A percentile compares a stretch with the other conserved stretches of the same genome.
phyloP scores from a whole-genome alignment of 2,329 filamentous ascomycete genomes.

The Diaporthe humulicola region DNA sequence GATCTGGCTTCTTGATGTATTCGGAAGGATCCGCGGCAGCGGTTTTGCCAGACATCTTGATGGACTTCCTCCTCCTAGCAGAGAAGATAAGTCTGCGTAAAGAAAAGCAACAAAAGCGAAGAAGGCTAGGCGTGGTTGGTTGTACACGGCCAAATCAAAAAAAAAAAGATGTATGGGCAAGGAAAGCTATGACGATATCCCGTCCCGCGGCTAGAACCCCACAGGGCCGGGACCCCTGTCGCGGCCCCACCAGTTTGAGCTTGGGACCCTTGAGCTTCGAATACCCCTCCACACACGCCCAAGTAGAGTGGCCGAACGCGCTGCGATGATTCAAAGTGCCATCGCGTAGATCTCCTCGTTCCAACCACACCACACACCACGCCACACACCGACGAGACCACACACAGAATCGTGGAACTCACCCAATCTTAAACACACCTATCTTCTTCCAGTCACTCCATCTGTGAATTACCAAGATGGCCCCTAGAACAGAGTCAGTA shows the following conservation, averaged over 20 bases:
- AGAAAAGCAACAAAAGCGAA: not conserved
- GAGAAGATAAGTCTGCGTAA: not conserved
- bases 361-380: not conserved
- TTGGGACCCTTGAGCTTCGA: slow-evolving; percentile 8
- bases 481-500: slow-evolving; percentile 60
- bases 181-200: slow-evolving; percentile 17
- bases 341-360: not conserved
- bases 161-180: not conserved
- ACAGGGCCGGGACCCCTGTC: slow-evolving; percentile 7
- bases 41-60: slow-evolving; percentile 27
- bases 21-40: slow-evolving; percentile 60
- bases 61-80: not conserved
- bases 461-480: slow-evolving; percentile 49
- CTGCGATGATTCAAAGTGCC: not conserved
- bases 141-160: not conserved
- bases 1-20: slow-evolving; percentile 36
- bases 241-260: slow-evolving; percentile 17
- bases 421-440: not conserved
- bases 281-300: slow-evolving; percentile 10
- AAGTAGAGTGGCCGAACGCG: not conserved
- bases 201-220: not conserved
- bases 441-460: too few species aligned
- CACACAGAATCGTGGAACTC: not conserved
- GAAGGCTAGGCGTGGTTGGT: not conserved
- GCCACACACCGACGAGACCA: not conserved